Conservation (phyloP, 768 basidiomycete species). For the Grammothele lineata region DNA sequence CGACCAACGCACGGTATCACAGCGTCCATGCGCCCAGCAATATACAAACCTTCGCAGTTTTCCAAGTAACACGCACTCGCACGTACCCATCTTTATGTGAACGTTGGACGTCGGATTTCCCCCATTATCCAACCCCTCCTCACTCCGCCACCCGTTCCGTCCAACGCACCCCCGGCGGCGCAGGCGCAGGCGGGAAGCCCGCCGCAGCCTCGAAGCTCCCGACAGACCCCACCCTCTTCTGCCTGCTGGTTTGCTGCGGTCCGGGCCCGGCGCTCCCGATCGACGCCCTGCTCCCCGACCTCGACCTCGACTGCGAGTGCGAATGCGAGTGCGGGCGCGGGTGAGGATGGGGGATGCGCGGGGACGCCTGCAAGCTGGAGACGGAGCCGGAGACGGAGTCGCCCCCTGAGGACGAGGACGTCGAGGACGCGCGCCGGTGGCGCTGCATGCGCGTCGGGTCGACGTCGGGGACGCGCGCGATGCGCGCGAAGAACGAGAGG, state of each 20-base stretch:
- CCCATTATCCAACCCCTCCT: background rate
- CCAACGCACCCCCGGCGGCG: too few relatives aligned
- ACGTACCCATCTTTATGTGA: too few relatives aligned
- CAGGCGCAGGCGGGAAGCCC: slow-evolving; percentile 6
- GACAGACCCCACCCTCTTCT: slow-evolving; percentile 14
- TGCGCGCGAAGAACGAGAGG: slow-evolving; percentile 71
- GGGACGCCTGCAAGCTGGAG: background rate
- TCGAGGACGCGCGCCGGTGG: slow-evolving; percentile 72
- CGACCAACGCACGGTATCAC: too few relatives aligned
- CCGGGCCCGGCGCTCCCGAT: background rate
- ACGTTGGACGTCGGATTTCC: background rate
- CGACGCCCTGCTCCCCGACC: too few relatives aligned
- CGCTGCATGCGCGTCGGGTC: slow-evolving; percentile 78
- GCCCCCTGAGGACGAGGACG: slow-evolving; percentile 35
- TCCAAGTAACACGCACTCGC: too few relatives aligned
- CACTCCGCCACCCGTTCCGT: slow-evolving; percentile 7
- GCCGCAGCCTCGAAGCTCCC: slow-evolving; percentile 8
- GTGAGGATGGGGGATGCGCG: slow-evolving; percentile 29
- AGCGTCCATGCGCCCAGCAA: too few relatives aligned
- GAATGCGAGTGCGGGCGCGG: slow-evolving; percentile 35
- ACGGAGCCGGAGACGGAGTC: slow-evolving; percentile 4
- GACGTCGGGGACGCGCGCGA: slow-evolving; percentile 68
- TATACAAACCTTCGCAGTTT: too few relatives aligned
- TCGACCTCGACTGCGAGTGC: slow-evolving; percentile 39
- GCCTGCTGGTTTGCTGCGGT: slow-evolving; percentile 14